Evolutionary conservation across 768 basidiomycete genomes (phyloP), one percentile per base, ranked within the genome.

Genomic region (Kwoniella heveanensis): DNA sequence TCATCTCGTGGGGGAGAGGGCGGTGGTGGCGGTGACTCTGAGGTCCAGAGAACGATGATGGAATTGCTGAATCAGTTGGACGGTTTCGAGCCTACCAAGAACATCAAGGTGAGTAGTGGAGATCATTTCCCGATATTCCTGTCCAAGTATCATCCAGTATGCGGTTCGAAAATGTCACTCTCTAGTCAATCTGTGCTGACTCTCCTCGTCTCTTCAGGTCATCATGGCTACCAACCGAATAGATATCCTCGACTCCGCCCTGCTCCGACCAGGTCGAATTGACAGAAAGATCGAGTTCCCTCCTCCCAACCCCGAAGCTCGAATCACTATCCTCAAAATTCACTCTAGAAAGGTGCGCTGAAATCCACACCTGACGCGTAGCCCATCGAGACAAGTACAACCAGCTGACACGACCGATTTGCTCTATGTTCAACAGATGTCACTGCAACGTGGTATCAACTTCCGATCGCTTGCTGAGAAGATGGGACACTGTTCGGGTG

Each of bases 271-370:
- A 3, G 94, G 94, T 32, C 91, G 94, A 75, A 96, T 98, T 70
- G 94, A 98, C 80, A 83, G 89, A 46, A 97, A 97, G 83, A 99
- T 99, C 69, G 95, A 99, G 80, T 97, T 99, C 83, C 95, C 95
- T 17, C 95, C 96, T 29, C 95, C 95, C 54, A 80, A 80, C 1
- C 95, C 95, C 0, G 94, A 97, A 78, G 94, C 94, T 2, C 89
- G 94, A 76, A 90, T 97, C 26, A 90, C 91, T n/a, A 98, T 98
- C 79, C 86, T 98, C 30, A 88, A 93, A 47, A 97, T 97, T 67
- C 95, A 98, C 77, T 95, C 92, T 22, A 86, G 95, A 69, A 98
- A 98, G 85, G 91, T 89, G 47, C 17, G 80, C 55, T 54, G 32
- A 26, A 51, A 10, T 37, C 21, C 39, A 52, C 39, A 21, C 6